Evolutionary conservation across 768 basidiomycete genomes (phyloP), one percentile per base, ranked within the genome.

Genomic region (Chalciporus pseudorubinellus): DNA sequence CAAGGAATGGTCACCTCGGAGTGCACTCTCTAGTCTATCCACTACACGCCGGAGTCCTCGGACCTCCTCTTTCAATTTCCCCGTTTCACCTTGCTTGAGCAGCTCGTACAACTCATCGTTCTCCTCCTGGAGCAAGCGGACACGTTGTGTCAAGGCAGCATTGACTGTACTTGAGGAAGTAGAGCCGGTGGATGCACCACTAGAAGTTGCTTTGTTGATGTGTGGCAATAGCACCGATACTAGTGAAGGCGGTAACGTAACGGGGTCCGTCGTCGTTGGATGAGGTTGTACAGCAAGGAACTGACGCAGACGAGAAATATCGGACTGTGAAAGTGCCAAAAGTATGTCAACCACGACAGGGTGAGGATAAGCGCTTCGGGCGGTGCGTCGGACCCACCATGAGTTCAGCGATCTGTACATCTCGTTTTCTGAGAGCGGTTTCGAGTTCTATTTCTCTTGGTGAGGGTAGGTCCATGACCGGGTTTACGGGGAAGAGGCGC

Each of bases 71-170:
- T 90, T 90, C 55, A 93, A 64, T 64, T 80, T 84, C 5, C 89
- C 90, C 0, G 87, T 87, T 69, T 93, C 90, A 36, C 85, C 81
- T 21, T 74, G 74, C 65, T 82, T 86, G 49, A 93, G 70, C 10
- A 92, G 70, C 44, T 83, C 80, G 64, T 92, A 93, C 16, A 93
- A 67, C 56, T 93, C 91, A 58, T 93, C 89, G 53, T 93, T 93
- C 68, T 93, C 91, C 50, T 91, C 86, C 64, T 93, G 91, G 10
- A 93, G 72, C 16, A 84, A 68, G 43, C 81, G 81, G 22, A 81
- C 79, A 42, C 88, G 77, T 61, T 92, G 89, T 0, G 81, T 86
- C 51, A 93, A 76, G 0, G 90, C 90, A n/a, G 83, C 75, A 34
- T 80, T 72, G 28, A 88, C 84, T 1, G 85, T 86, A 56, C 75